A percentile compares a stretch with the other conserved stretches of the same genome.
phyloP scores from a whole-genome alignment of 2,329 filamentous ascomycete species.

The Colletotrichum spinosum region DNA sequence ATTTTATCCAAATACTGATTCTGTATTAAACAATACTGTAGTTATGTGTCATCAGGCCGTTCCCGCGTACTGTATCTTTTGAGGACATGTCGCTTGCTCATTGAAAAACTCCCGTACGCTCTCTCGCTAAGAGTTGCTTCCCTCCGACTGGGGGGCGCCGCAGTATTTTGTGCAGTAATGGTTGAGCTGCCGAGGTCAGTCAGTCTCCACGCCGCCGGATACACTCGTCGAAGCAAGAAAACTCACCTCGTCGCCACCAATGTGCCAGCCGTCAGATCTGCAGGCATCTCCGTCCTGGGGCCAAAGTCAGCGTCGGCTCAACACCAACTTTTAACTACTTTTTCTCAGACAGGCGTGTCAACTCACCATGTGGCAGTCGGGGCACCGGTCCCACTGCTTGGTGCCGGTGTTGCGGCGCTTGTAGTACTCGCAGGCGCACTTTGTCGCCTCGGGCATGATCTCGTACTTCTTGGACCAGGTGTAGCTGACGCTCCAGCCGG shows the following conservation, averaged over 20 bases:
- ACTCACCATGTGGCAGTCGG: slow-evolving; percentile 27
- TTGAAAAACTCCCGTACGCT: too few species aligned
- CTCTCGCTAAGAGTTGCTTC: background rate
- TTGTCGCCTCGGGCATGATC: slow-evolving; percentile 26
- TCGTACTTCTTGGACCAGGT: slow-evolving; percentile 27
- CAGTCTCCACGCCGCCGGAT: rapidly evolving
- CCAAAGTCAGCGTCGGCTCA: background rate
- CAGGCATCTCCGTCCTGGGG: slow-evolving; percentile 25
- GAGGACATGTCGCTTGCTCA: too few species aligned
- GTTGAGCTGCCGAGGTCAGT: slow-evolving; percentile 5
- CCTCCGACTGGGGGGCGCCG: slow-evolving; percentile 24
- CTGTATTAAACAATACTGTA: too few species aligned
- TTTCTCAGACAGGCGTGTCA: background rate
- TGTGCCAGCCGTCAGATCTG: slow-evolving; percentile 29
- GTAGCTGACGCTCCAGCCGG: slow-evolving; percentile 25
- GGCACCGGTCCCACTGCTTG: slow-evolving; percentile 36
- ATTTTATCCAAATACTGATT: too few species aligned
- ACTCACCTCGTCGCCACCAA: slow-evolving; percentile 34
- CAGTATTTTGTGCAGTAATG: slow-evolving; percentile 38
- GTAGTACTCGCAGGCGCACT: slow-evolving; percentile 34
- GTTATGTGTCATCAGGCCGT: too few species aligned
- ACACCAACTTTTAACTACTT: background rate
- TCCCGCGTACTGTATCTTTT: too few species aligned
- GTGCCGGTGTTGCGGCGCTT: slow-evolving; percentile 34
- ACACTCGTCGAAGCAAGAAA: too few species aligned